Conservation (phyloP, 202 grass and related monocot species). For the Panicum hallii region DNA sequence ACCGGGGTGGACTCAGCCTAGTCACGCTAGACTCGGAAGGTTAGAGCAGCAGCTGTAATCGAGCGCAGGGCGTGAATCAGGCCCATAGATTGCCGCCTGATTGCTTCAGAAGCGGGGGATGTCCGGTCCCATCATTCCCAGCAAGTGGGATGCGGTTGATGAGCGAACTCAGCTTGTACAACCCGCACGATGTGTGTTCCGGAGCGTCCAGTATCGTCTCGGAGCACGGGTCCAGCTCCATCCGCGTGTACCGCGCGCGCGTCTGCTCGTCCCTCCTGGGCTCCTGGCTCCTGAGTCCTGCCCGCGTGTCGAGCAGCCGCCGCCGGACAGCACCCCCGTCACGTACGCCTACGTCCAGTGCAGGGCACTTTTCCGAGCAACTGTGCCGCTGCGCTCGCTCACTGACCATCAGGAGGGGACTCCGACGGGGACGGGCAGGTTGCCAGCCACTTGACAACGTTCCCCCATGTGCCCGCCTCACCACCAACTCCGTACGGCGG, state of each 20-base stretch:
- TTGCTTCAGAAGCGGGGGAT: constrained; percentile 37
- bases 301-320: too few relatives aligned
- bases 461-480: constrained; percentile 27
- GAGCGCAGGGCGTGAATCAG: constrained; percentile 4
- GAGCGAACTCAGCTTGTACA: neutral
- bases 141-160: neutral
- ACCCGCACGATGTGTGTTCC: too few relatives aligned
- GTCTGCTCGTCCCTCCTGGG: too few relatives aligned
- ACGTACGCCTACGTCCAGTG: too few relatives aligned
- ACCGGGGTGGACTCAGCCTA: too few relatives aligned
- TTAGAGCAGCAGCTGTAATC: neutral
- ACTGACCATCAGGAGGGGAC: neutral
- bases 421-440: neutral
- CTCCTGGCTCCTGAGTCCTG: too few relatives aligned
- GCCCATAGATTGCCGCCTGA: constrained; percentile 26
- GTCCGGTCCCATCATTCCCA: neutral
- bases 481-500: constrained; percentile 22
- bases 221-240: too few relatives aligned
- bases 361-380: too few relatives aligned
- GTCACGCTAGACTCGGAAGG: too few relatives aligned
- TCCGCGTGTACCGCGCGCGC: too few relatives aligned
- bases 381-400: neutral
- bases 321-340: too few relatives aligned
- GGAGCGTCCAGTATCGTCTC: too few relatives aligned
- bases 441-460: neutral